phyloP scores from a whole-genome alignment of 306 rosid species.

The Pyrus pyrifolia region DNA sequence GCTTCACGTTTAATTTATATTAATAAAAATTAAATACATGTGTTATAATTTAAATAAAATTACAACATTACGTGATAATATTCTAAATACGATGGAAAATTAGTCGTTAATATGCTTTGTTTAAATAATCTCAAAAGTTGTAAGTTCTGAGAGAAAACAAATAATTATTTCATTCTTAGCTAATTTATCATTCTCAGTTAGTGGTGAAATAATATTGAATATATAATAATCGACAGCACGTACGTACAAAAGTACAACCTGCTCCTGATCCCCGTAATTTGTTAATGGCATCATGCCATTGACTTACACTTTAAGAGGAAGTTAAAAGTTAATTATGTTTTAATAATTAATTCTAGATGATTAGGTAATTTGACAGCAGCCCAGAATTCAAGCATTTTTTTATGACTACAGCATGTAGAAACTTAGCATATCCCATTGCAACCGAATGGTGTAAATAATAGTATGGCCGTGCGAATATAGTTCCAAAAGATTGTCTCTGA shows the following conservation, averaged over 20 bases:
- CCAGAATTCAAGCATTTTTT: conserved; percentile 23
- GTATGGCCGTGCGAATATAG: neutral
- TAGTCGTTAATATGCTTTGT: neutral
- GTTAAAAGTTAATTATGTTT: neutral
- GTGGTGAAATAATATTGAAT: neutral
- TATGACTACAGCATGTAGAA: neutral
- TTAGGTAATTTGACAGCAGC: conserved; percentile 9
- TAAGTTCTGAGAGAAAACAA: too few species aligned
- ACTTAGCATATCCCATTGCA: neutral
- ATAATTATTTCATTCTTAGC: neutral
- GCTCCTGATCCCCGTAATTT: neutral
- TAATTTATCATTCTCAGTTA: neutral
- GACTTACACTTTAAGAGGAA: neutral
- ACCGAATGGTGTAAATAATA: neutral
- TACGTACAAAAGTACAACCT: neutral
- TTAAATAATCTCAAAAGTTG: too few species aligned
- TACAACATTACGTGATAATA: too few species aligned
- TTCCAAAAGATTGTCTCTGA: conserved; percentile 1
- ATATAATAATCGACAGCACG: neutral
- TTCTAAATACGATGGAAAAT: too few species aligned
- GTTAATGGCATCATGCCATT: neutral
- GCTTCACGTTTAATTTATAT: neutral
- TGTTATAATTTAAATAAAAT: too few species aligned
- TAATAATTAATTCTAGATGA: neutral
- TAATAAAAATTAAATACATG: too few species aligned